Base-by-base conservation (phyloP, 306 rosid species). In the Begonia peltatifolia region DNA sequence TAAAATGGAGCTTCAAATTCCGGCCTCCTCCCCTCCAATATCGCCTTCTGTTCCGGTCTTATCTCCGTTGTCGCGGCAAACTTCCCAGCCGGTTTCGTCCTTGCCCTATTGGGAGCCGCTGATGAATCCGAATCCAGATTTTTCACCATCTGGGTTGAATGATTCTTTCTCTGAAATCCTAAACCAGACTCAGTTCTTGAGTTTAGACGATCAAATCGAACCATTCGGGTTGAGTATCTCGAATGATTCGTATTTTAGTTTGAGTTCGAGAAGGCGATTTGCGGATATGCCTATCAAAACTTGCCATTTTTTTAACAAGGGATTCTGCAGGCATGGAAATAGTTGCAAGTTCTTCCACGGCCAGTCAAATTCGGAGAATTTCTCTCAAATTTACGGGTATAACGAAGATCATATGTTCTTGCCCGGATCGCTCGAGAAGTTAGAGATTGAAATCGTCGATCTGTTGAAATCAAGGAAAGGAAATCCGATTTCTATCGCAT, bases 271-370 rank as follows among this genome's bases (percentile, higher is more conserved):
- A 35, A 60, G 51, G 2, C 46, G 63, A 52, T 10, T 22, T 8
- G 22, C 73, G 1, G 94, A 84, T 41, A 63, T 61, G 56, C 82
- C 81, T 0, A 73, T 70, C 10, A 88, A 77, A 74, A 62, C 61
- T 2, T 88, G 97, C 69, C 86, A 79, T 57, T 88, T 77, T 61
- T 84, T 67, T 71, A 82, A 50, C 70, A 79, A 75, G 66, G 97
- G 97, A 9, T 79, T 53, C 64, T 88, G 97, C 62, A 88, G 75
- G 73, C 87, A 84, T 72, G 97, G 97, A 59, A 74, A 55, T 47
- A 70, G 63, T 63, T 84, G 97, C 55, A 71, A 78, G 61, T 88
- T 69, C 60, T 68, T 53, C 55, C 95, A 88, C 58, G 87, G 68
- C 12, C 78, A 61, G 47, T 54, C 65, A 38, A 47, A 14, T 9